Conservation (phyloP, 2,329 filamentous ascomycete genomes). For the Aspergillus unguis region DNA sequence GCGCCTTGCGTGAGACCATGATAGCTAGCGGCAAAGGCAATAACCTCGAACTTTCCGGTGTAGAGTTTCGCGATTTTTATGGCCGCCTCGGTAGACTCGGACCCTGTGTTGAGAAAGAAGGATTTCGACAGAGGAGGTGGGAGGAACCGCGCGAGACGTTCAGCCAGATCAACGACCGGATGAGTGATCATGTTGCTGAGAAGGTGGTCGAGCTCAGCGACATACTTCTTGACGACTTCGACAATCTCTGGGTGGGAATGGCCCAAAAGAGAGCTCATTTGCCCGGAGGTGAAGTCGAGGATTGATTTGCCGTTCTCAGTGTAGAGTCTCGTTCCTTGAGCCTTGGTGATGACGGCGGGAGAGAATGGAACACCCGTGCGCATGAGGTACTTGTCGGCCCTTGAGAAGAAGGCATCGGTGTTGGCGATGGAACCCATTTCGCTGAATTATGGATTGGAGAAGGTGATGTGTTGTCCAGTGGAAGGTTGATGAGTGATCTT, state of each 20-base stretch:
- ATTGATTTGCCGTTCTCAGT: constrained; percentile 44
- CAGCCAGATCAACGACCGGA: constrained; percentile 55
- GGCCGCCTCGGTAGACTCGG: constrained; percentile 59
- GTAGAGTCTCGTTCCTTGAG: constrained; percentile 48
- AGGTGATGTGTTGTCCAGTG: not conserved
- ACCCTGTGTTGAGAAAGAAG: constrained; percentile 58
- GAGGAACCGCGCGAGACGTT: constrained; percentile 49
- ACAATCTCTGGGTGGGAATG: constrained; percentile 60
- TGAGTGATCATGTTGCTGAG: constrained; percentile 58
- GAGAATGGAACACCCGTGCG: constrained; percentile 41
- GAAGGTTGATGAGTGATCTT: not conserved
- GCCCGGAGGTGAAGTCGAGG: constrained; percentile 59
- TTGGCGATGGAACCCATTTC: not conserved
- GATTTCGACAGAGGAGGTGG: constrained; percentile 51
- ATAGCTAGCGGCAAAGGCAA: constrained; percentile 58
- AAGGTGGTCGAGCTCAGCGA: constrained; percentile 55
- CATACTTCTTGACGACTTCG: constrained; percentile 49
- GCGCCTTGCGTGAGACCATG: constrained; percentile 60
- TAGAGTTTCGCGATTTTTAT: constrained; percentile 63
- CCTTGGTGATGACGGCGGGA: constrained; percentile 45
- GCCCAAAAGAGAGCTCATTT: constrained; percentile 59
- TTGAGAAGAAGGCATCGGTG: constrained; percentile 29
- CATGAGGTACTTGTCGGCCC: constrained; percentile 43
- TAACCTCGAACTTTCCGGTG: constrained; percentile 64
- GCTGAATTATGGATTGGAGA: not conserved